These are phyloP conservation scores for Onygenales sp. DNA, from an alignment of 2,329 filamentous ascomycete species.

Conservation along the genomic window DNA sequence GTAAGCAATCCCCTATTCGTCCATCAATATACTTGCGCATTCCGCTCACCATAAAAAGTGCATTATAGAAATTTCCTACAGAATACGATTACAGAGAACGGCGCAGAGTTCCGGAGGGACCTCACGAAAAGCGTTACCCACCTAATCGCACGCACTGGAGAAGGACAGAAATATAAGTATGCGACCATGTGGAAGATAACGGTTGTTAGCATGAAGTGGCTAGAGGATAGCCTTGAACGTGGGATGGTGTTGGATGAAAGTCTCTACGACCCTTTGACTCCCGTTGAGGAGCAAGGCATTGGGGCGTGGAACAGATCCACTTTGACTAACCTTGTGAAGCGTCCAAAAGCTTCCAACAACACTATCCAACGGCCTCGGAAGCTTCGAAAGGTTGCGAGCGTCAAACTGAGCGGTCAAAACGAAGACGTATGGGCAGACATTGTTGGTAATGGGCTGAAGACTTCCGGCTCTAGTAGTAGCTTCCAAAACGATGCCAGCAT, in stretches of 20 bases:
- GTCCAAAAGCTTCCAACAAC: slow-evolving; percentile 35
- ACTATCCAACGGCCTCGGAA: slow-evolving; percentile 60
- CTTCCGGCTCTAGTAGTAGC: slow-evolving; percentile 5
- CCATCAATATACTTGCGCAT: background rate
- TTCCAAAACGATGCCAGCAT: slow-evolving; percentile 11
- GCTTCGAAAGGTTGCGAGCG: slow-evolving; percentile 76
- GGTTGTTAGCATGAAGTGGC: slow-evolving; percentile 75
- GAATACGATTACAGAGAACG: slow-evolving; percentile 56
- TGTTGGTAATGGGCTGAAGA: slow-evolving; percentile 37
- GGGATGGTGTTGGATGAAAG: slow-evolving; percentile 85
- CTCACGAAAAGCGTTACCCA: slow-evolving; percentile 80
- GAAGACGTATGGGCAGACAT: slow-evolving; percentile 89
- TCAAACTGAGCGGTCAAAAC: slow-evolving; percentile 69
- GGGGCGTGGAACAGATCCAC: slow-evolving; percentile 61
- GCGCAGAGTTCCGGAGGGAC: slow-evolving; percentile 79
- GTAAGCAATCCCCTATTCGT: slow-evolving; percentile 30
- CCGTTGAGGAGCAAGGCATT: slow-evolving; percentile 60
- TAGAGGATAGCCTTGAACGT: slow-evolving; percentile 69
- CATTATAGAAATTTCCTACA: slow-evolving; percentile 60
- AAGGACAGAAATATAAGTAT: slow-evolving; percentile 82
- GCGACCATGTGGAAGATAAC: slow-evolving; percentile 75
- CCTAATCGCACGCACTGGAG: slow-evolving; percentile 66
- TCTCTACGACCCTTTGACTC: slow-evolving; percentile 69
- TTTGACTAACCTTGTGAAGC: slow-evolving; percentile 16
- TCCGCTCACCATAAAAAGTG: background rate